Percentiles rank a stretch among this genome's conserved stretches.
Evolutionary conservation across 2,329 filamentous ascomycete species (phyloP).

Genomic region (Boeremia lycopersici): DNA sequence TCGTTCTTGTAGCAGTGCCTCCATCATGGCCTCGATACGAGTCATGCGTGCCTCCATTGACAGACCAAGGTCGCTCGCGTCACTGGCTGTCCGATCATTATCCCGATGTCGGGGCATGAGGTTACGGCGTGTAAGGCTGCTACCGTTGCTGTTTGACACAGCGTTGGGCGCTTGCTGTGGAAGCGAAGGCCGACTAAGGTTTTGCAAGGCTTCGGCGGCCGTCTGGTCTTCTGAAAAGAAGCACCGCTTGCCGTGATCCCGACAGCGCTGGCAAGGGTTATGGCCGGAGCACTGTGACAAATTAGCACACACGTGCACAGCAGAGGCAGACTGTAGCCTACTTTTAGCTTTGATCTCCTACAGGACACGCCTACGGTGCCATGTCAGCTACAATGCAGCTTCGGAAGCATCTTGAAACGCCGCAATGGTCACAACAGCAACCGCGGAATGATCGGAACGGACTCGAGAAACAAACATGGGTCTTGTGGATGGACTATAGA

Average conservation of each 20-base stretch:
- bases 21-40: slow-evolving; percentile 45
- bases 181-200: slow-evolving; percentile 41
- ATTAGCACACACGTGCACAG: slow-evolving; percentile 6
- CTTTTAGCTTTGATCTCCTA: slow-evolving; percentile 45
- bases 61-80: slow-evolving; percentile 32
- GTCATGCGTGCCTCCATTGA: slow-evolving; percentile 45
- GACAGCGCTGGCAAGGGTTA: slow-evolving; percentile 44
- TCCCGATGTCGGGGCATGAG: slow-evolving; percentile 28
- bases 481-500: background rate
- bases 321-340: slow-evolving; percentile 7
- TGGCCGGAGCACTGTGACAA: slow-evolving; percentile 40
- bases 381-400: slow-evolving; percentile 19
- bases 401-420: background rate
- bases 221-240: slow-evolving; percentile 48
- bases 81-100: slow-evolving; percentile 33
- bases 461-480: background rate
- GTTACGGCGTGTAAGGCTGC: slow-evolving; percentile 21
- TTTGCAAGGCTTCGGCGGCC: slow-evolving; percentile 45
- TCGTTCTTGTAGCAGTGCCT: slow-evolving; percentile 41
- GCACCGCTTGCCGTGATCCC: slow-evolving; percentile 43
- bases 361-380: slow-evolving; percentile 39
- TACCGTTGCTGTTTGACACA: slow-evolving; percentile 18
- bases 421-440: slow-evolving; percentile 3
- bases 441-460: slow-evolving; percentile 31
- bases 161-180: slow-evolving; percentile 24